Evolutionary conservation across 805 yeast genomes (phyloP).

Genomic region (Monosporozyma siamensis): DNA sequence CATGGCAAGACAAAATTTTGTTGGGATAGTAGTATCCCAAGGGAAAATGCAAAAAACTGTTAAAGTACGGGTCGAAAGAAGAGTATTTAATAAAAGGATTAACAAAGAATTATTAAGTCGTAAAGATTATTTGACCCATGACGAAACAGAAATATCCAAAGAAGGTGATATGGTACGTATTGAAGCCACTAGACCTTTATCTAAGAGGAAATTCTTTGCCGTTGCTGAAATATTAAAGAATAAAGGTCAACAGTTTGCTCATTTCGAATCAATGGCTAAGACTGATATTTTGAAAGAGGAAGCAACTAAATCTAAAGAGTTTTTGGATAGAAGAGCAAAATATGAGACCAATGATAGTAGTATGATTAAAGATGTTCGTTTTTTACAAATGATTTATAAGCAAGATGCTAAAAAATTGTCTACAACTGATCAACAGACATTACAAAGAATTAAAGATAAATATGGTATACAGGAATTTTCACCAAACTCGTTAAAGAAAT

Average conservation of each 20-base stretch:
- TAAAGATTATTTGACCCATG: conserved; percentile 86
- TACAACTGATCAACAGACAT: conserved; percentile 16
- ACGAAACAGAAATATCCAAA: conserved; percentile 81
- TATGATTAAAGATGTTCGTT: conserved; percentile 24
- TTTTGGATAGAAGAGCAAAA: conserved; percentile 40
- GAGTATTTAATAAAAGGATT: conserved; percentile 58
- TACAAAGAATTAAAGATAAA: conserved; percentile 34
- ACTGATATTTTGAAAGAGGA: conserved; percentile 61
- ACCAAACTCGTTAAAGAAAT: conserved; percentile 30
- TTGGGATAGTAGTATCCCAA: conserved; percentile 90
- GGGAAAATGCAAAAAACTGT: conserved; percentile 95
- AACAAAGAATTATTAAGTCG: conserved; percentile 69
- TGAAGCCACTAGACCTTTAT: conserved; percentile 77
- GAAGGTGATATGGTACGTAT: conserved; percentile 95
- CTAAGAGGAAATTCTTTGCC: conserved; percentile 76
- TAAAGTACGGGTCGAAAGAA: conserved; percentile 79
- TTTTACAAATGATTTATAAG: conserved; percentile 19
- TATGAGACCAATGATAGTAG: conserved; percentile 20
- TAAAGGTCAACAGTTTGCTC: conserved; percentile 85
- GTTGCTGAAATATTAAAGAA: conserved; percentile 84
- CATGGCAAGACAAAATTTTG: conserved; percentile 88
- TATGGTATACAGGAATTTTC: conserved; percentile 42
- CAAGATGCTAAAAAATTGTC: not conserved
- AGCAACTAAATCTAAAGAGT: conserved; percentile 42
- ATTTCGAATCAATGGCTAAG: conserved; percentile 67